A percentile compares a stretch with the other conserved stretches of the same genome.
phyloP scores from a whole-genome alignment of 1,284 basidiomycete genomes.

The Fomitopsis schrenkii region DNA sequence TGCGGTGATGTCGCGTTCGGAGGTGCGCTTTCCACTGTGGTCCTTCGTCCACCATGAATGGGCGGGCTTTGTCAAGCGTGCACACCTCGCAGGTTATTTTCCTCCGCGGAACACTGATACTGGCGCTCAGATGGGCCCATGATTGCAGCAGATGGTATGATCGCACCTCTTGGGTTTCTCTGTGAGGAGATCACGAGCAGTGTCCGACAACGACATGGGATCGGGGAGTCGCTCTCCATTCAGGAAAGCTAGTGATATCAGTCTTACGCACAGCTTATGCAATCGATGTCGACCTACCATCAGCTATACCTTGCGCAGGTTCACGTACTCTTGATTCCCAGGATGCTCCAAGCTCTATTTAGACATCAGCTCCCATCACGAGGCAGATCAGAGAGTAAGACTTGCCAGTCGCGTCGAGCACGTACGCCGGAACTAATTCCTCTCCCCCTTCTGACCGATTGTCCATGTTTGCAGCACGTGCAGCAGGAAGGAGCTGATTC shows the following conservation, averaged over 20 bases:
- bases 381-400: background rate
- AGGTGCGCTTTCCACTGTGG: constrained; percentile 64
- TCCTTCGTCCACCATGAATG: constrained; percentile 74
- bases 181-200: constrained; percentile 48
- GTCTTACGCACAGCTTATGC: constrained; percentile 1
- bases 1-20: constrained; percentile 55
- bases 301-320: constrained; percentile 46
- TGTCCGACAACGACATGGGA: constrained; percentile 52
- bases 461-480: constrained; percentile 44
- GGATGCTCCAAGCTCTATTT: constrained; percentile 47
- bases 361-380: constrained; percentile 7
- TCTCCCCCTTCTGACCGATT: constrained; percentile 14
- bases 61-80: constrained; percentile 55
- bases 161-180: constrained; percentile 35
- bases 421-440: constrained; percentile 39
- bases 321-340: constrained; percentile 58
- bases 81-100: constrained; percentile 69
- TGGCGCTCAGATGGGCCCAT: constrained; percentile 49
- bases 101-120: constrained; percentile 35
- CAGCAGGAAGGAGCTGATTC: constrained; percentile 84
- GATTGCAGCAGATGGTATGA: constrained; percentile 3
- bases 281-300: constrained; percentile 20
- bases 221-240: constrained; percentile 47
- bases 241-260: constrained; percentile 54
- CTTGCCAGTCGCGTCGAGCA: constrained; percentile 78